Percentiles rank a stretch among this genome's conserved stretches.
phyloP scores from a whole-genome alignment of 108 stramenopile genomes.

The Cyclotella choctawhatcheeana region DNA sequence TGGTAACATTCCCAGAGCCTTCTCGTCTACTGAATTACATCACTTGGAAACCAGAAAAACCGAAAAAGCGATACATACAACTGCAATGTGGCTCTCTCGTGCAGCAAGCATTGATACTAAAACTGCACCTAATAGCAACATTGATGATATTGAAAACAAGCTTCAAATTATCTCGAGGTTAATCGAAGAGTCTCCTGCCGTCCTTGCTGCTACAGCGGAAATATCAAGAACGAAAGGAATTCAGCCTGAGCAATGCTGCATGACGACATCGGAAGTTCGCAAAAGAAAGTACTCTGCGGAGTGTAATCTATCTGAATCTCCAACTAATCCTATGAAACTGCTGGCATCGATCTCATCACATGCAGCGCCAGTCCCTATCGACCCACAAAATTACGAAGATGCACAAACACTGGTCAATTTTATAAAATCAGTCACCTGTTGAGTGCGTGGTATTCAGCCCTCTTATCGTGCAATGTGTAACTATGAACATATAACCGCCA shows the following conservation, averaged over 20 bases:
- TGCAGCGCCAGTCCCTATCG: conserved; percentile 45
- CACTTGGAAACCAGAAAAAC: neutral
- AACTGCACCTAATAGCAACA: neutral
- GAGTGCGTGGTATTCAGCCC: too few relatives aligned
- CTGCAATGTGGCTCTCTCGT: conserved; percentile 25
- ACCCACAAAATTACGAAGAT: conserved; percentile 73
- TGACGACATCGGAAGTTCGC: neutral
- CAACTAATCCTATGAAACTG: conserved; percentile 47
- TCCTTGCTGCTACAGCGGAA: conserved; percentile 30
- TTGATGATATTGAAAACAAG: conserved; percentile 59
- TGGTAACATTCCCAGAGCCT: neutral
- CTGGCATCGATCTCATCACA: conserved; percentile 52
- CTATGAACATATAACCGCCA: too few relatives aligned
- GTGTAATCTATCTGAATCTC: conserved; percentile 4
- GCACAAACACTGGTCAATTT: conserved; percentile 82
- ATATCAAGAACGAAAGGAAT: conserved; percentile 17
- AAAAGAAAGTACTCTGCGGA: conserved; percentile 25
- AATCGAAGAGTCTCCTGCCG: conserved; percentile 62
- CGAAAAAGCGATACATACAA: conserved; percentile 12
- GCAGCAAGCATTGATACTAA: conserved; percentile 10
- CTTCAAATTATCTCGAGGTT: conserved; percentile 74
- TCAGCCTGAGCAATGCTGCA: neutral
- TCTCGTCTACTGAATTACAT: neutral
- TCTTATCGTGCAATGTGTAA: too few relatives aligned
- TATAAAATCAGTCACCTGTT: conserved; percentile 61